A percentile compares a stretch with the other conserved stretches of the same genome.
These are phyloP conservation scores for Eremothecium cymbalariae DNA, from an alignment of 1,139 yeast genomes.

Conservation along the genomic window DNA sequence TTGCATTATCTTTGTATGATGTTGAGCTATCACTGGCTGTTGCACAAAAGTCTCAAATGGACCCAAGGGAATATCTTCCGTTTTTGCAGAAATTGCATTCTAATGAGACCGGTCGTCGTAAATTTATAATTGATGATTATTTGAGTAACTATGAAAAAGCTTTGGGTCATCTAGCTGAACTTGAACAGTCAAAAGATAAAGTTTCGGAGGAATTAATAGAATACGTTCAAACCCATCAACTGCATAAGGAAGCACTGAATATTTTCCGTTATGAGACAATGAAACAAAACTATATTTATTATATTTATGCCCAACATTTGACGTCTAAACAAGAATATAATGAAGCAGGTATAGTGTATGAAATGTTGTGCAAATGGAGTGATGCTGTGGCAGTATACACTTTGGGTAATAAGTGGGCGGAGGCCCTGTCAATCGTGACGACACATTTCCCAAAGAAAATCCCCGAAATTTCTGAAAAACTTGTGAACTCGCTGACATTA, in stretches of 20 bases:
- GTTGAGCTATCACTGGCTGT: conserved; percentile 70
- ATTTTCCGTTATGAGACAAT: conserved; percentile 52
- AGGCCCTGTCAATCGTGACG: conserved; percentile 60
- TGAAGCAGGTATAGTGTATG: conserved; percentile 76
- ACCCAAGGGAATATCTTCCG: conserved; percentile 94
- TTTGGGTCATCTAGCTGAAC: conserved; percentile 51
- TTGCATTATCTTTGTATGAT: conserved; percentile 77
- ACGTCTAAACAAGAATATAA: conserved; percentile 45
- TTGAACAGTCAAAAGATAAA: conserved; percentile 35
- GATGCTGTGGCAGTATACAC: conserved; percentile 66
- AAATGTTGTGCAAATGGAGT: conserved; percentile 48
- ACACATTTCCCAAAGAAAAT: conserved; percentile 34
- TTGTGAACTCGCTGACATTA: conserved; percentile 54
- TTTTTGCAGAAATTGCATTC: conserved; percentile 74
- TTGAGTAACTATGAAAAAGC: conserved; percentile 65
- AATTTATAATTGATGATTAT: conserved; percentile 72
- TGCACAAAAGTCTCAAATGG: conserved; percentile 96
- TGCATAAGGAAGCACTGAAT: conserved; percentile 61
- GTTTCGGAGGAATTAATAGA: conserved; percentile 55
- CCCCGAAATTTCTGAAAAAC: conserved; percentile 45
- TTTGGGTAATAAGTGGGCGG: conserved; percentile 72
- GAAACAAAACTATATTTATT: conserved; percentile 49
- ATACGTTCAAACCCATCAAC: conserved; percentile 64
- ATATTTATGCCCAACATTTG: conserved; percentile 55
- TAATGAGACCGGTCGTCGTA: conserved; percentile 56